Conservation (phyloP, 2,329 filamentous ascomycete species). For the Monilinia fructicola region DNA sequence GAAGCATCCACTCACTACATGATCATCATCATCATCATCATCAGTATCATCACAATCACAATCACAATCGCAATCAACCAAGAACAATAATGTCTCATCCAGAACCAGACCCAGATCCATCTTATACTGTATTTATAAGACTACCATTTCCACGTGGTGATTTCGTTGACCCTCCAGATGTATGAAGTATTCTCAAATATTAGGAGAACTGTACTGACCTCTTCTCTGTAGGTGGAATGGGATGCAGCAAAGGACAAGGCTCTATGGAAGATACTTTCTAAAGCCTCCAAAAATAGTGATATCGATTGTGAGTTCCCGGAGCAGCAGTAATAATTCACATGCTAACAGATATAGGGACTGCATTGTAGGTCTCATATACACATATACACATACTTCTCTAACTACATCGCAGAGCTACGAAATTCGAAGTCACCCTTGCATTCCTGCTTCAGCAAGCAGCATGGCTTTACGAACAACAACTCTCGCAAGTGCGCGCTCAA, state of each 20-base stretch:
- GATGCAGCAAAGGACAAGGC: conserved; percentile 80
- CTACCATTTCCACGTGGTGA: conserved; percentile 84
- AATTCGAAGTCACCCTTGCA: conserved; percentile 80
- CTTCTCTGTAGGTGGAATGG: conserved; percentile 71
- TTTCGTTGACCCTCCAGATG: conserved; percentile 87
- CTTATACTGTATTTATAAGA: conserved; percentile 73
- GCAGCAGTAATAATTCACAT: neutral
- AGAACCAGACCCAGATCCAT: conserved; percentile 33
- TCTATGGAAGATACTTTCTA: conserved; percentile 87
- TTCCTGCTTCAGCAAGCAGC: conserved; percentile 92
- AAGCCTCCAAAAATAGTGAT: conserved; percentile 72
- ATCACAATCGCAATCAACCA: conserved; percentile 11
- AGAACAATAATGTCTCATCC: conserved; percentile 33
- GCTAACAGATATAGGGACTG: conserved; percentile 59
- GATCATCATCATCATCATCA: neutral
- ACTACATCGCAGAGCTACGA: conserved; percentile 55
- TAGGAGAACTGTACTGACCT: conserved; percentile 24
- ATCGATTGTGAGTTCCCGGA: conserved; percentile 69
- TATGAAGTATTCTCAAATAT: conserved; percentile 45
- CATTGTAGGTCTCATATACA: conserved; percentile 58
- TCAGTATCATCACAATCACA: neutral
- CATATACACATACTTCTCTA: neutral
- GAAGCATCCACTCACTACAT: conserved; percentile 20
- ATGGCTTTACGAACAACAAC: conserved; percentile 88
- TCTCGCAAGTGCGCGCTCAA: conserved; percentile 85